phyloP scores from a whole-genome alignment of 2,329 filamentous ascomycete genomes.

The Tolypocladium tundrense region DNA sequence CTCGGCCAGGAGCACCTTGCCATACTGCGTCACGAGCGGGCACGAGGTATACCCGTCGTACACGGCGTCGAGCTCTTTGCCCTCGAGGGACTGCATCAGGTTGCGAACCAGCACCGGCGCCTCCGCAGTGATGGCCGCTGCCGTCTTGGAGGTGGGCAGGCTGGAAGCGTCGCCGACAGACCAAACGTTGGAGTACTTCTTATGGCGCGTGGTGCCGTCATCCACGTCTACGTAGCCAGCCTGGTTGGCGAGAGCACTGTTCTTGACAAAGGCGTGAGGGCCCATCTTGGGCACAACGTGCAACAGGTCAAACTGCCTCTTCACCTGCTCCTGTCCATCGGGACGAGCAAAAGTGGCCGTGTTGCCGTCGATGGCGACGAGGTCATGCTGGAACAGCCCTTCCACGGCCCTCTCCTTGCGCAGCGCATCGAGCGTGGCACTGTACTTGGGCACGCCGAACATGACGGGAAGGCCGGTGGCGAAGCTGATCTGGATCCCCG shows the following conservation, averaged over 20 bases:
- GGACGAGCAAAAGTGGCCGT: slow-evolving; percentile 37
- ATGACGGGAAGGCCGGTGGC: slow-evolving; percentile 45
- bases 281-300: slow-evolving; percentile 52
- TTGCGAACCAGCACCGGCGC: slow-evolving; percentile 40
- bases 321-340: slow-evolving; percentile 32
- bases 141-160: slow-evolving; percentile 47
- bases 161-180: slow-evolving; percentile 49
- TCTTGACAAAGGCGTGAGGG: slow-evolving; percentile 41
- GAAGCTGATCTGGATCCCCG: slow-evolving; percentile 41
- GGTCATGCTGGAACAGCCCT: slow-evolving; percentile 47
- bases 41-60: slow-evolving; percentile 49
- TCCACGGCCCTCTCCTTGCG: slow-evolving; percentile 45
- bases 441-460: slow-evolving; percentile 54
- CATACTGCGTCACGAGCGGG: slow-evolving; percentile 44
- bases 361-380: slow-evolving; percentile 41
- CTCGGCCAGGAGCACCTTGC: slow-evolving; percentile 53
- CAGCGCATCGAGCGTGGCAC: slow-evolving; percentile 39
- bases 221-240: slow-evolving; percentile 50
- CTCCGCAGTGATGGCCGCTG: slow-evolving; percentile 41
- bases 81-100: slow-evolving; percentile 32
- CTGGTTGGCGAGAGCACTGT: slow-evolving; percentile 42
- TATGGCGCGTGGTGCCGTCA: slow-evolving; percentile 40
- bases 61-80: slow-evolving; percentile 28
- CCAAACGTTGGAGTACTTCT: slow-evolving; percentile 46
- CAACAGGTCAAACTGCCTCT: slow-evolving; percentile 40